Evolutionary conservation across 495 filamentous ascomycete genomes (phyloP), one percentile per base, ranked within the genome.

Genomic region (Penicillium ochrochloron): DNA sequence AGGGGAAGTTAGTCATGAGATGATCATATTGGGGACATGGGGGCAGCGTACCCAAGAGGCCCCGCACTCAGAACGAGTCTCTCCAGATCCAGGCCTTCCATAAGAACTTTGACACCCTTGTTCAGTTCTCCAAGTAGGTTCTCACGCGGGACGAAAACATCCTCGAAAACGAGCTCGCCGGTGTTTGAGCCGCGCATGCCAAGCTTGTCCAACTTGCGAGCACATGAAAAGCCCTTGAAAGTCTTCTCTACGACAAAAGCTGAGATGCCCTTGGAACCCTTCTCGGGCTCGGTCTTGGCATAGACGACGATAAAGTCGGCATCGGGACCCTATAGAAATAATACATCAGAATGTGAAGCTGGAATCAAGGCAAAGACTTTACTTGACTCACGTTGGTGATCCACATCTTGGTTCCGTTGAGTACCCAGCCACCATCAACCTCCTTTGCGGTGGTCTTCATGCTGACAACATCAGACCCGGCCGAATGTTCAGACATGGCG

Each of bases 351-450:
- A n/a, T 15, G 44, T 2, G 7, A 42, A n/a, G 9, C 2, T 1
- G 29, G 4, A 5, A 1, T 5, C 25, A 19, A 19, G 23, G 37
- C 7, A 44, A 58, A 9, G 8, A n/a, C 29, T 14, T 6, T 5
- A 69, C 3, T 14, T 25, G 19, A 48, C 84, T 57, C 59, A 89
- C 88, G 71, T 99, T 99, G 31, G 95, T 99, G 66, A 99, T 99
- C 95, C 95, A 99, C 95, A 99, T 98, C 84, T 99, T 99, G 25
- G 91, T 92, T 15, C 95, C 95, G 67, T 92, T 92, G 59, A 99
- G 82, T 34, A 92, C 29, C 78, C 88, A 98, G 29, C 95, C 95
- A 15, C 93, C 93, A 66, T 96, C 92, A 17, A 90, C 90, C 44
- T 83, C 82, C 70, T 87, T 89, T 0, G 94, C 94, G 0, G 83